A percentile compares a stretch with the other conserved stretches of the same genome.
phyloP scores from a whole-genome alignment of 495 filamentous ascomycete genomes.

The Neurospora sp. region DNA sequence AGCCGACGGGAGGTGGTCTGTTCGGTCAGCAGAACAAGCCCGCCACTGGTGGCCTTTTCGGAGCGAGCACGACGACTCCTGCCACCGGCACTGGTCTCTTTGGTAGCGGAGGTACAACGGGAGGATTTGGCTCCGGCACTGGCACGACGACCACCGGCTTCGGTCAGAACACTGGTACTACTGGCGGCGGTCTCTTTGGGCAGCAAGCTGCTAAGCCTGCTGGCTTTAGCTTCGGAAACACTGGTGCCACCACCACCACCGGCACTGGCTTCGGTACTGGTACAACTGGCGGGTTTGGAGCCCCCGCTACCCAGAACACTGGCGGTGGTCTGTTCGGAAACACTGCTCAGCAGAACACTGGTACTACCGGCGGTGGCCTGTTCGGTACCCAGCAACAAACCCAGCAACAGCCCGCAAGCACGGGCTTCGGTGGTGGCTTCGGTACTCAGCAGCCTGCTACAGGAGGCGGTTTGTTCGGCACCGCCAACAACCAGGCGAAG shows the following conservation, averaged over 20 bases:
- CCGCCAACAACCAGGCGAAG: constrained; percentile 29
- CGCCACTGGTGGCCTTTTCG: constrained; percentile 34
- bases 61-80: constrained; percentile 25
- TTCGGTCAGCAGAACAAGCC: constrained; percentile 13
- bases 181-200: constrained; percentile 30
- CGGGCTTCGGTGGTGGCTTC: constrained; percentile 16
- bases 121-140: constrained; percentile 19
- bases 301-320: constrained; percentile 27
- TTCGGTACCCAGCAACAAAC: constrained; percentile 30
- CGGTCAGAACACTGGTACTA: constrained; percentile 22
- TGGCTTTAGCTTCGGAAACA: constrained; percentile 21
- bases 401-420: constrained; percentile 9
- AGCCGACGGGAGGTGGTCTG: constrained; percentile 7
- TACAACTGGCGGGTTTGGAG: constrained; percentile 11
- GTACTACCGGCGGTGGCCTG: constrained; percentile 28
- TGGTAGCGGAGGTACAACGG: constrained; percentile 11
- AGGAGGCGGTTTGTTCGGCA: constrained; percentile 52
- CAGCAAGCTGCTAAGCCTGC: constrained; percentile 20
- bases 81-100: constrained; percentile 1
- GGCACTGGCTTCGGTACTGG: constrained; percentile 20
- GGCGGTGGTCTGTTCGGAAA: constrained; percentile 54
- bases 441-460: constrained; percentile 23
- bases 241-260: constrained; percentile 10
- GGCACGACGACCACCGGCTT: constrained; percentile 29
- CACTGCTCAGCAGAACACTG: constrained; percentile 11